Evolutionary conservation across 2,329 filamentous ascomycete genomes (phyloP), one percentile per base, ranked within the genome.

Genomic region (Neoarthrinium moseri): DNA sequence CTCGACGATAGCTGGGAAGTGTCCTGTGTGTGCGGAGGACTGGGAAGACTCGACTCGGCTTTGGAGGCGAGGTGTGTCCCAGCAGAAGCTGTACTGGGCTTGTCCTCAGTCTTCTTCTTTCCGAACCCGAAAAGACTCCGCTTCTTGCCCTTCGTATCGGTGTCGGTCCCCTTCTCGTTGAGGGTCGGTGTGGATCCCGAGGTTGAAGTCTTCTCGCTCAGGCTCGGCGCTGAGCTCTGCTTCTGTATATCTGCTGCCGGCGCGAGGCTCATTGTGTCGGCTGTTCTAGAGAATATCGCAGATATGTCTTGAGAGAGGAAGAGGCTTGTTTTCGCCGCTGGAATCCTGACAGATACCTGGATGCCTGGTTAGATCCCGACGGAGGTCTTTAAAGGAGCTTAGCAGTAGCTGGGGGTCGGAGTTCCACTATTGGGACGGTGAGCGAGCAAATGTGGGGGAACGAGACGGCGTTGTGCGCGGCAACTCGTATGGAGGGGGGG

Each of bases 51-150:
- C 55, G 48, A 59, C 61, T 46, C 62, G 50, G 51, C 47, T 49
- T 49, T 57, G 21, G 58, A 49, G 30, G 59, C 51, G 41, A 61
- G 51, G 46, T 72, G 72, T 35, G 62, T 29, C 7, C 15, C 40
- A 22, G 12, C 26, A 15, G 46, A 6, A 15, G 45, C 57, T 44
- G 62, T 24, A 22, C 45, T 10, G 12, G 51, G 57, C 47, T 72
- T 70, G 22, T 74, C 69, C 36, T 75, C 69, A 40, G 68, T 66
- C 68, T 80, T 83, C 67, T 84, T 84, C 70, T 80, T 83, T 46
- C 78, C 79, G 49, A 85, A 77, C 4, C 78, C 75, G 62, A 84
- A 84, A 22, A 85, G 67, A 49, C 74, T 73, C 52, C 79, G 72
- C 65, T 78, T 83, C 63, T 79, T 77, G 45, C 57, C 53, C 54